phyloP scores from a whole-genome alignment of 148 eudicot genomes.

The Amaranthus cruentus region DNA sequence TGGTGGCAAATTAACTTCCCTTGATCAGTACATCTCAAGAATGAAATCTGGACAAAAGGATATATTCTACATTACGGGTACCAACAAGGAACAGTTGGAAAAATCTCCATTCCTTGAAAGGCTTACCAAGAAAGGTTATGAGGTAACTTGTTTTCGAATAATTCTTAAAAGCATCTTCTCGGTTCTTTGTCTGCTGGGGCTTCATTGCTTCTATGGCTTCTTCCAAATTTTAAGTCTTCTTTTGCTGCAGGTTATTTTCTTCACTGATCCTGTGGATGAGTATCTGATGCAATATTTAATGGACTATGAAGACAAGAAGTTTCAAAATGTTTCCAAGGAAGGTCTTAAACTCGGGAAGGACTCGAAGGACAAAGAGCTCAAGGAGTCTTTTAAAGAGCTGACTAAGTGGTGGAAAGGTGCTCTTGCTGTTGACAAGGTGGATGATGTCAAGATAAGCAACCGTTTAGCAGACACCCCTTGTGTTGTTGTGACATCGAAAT shows the following conservation, averaged over 20 bases:
- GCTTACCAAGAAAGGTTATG: slow-evolving; percentile 80
- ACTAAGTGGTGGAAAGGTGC: slow-evolving; percentile 97
- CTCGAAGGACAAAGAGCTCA: slow-evolving; percentile 79
- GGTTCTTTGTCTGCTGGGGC: too few species aligned
- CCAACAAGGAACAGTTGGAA: slow-evolving; percentile 92
- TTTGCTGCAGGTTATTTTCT: slow-evolving; percentile 69
- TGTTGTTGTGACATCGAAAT: slow-evolving; percentile 95
- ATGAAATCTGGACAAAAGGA: slow-evolving; percentile 96
- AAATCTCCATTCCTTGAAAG: slow-evolving; percentile 99
- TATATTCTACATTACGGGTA: slow-evolving; percentile 89
- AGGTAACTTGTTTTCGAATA: slow-evolving; percentile 38
- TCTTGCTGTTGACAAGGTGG: slow-evolving; percentile 79
- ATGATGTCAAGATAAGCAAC: slow-evolving; percentile 94
- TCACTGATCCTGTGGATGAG: slow-evolving; percentile 97
- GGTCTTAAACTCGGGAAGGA: slow-evolving; percentile 86
- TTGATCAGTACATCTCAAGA: slow-evolving; percentile 92
- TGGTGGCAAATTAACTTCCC: slow-evolving; percentile 81
- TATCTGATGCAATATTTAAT: slow-evolving; percentile 97
- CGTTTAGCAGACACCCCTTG: slow-evolving; percentile 96
- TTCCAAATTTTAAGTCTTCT: background rate
- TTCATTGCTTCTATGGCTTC: too few species aligned
- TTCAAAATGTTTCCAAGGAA: slow-evolving; percentile 98
- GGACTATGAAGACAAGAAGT: slow-evolving; percentile 96
- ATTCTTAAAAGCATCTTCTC: too few species aligned
- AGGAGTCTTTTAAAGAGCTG: slow-evolving; percentile 87